Evolutionary conservation across 2,329 filamentous ascomycete genomes (phyloP), one percentile per base, ranked within the genome.

Genomic region (Dactylonectria estremocensis): DNA sequence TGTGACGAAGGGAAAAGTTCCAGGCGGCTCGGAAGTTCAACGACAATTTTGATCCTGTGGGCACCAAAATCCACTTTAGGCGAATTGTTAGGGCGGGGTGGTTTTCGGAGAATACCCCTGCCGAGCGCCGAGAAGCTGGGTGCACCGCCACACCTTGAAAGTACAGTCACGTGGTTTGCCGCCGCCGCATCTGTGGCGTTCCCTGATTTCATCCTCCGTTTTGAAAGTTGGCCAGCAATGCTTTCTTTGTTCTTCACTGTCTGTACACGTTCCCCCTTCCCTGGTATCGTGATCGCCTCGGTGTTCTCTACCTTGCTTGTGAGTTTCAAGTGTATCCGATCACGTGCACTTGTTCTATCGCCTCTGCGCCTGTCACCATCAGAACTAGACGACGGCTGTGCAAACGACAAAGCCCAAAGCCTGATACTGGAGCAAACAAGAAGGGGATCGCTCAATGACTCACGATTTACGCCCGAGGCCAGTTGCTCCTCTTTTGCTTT

Each of bases 31-130:
- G 61, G 69, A 69, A 71, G 70, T 72, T 71, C 58, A 67, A 67
- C 67, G 48, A 43, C 66, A 75, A 76, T 78, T 80, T 79, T 77
- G 75, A 75, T 72, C 72, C 72, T 81, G 78, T 81, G 79, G 78
- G 79, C 72, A 74, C 72, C 70, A 76, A 71, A 69, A 68, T 62
- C 68, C 55, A 66, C 53, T 63, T 60, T 71, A 66, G 57, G 61
- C 68, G 69, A 72, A 68, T 22, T 28, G 33, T 58, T 74, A 72
- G 69, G 67, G 66, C 69, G 65, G 72, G 74, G 69, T 69, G 33
- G 49, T n/a, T 28, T 46, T 67, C 73, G 74, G 72, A 72, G 67
- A 35, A 71, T 67, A 24, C 22, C 33, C 52, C 11, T 13, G 13
- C 53, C 68, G 48, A 20, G 37, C 18, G 54, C 68, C 60, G 59